Conservation (phyloP, 116 monocot species). For the Dioscorea cayenensis region DNA sequence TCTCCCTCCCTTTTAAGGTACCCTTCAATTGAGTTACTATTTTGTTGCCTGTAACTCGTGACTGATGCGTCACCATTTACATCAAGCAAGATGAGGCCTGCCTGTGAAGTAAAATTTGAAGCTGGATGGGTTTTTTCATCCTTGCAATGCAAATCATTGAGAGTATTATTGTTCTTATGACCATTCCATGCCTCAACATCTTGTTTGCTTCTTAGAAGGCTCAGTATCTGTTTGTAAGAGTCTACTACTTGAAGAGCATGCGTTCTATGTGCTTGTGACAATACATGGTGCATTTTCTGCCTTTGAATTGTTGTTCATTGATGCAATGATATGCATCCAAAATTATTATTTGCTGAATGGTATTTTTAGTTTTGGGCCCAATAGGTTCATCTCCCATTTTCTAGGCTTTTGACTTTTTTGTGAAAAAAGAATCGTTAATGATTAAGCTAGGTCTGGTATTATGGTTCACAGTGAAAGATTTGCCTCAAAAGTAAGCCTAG, state of each 20-base stretch:
- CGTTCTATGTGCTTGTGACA: background rate
- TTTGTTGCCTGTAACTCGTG: conserved; percentile 40
- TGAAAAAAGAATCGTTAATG: no score
- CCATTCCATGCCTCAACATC: conserved; percentile 29
- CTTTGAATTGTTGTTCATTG: conserved; percentile 45
- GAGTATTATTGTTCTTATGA: background rate
- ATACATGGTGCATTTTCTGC: conserved; percentile 60
- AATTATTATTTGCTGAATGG: conserved; percentile 50
- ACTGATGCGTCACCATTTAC: conserved; percentile 54
- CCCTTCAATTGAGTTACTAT: conserved; percentile 46
- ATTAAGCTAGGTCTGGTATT: conserved; percentile 5
- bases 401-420: background rate
- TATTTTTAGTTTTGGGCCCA: conserved; percentile 49
- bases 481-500: background rate
- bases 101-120: conserved; percentile 53
- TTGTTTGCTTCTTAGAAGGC: conserved; percentile 47
- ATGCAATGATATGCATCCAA: conserved; percentile 62
- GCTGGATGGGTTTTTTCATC: conserved; percentile 64
- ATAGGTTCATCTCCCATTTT: conserved; percentile 28
- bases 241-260: no score
- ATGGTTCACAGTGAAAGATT: background rate
- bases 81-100: conserved; percentile 70
- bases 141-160: conserved; percentile 21
- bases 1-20: conserved; percentile 62
- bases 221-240: conserved; percentile 32